phyloP scores from a whole-genome alignment of 768 basidiomycete species.

The Rhizopogon salebrosus region DNA sequence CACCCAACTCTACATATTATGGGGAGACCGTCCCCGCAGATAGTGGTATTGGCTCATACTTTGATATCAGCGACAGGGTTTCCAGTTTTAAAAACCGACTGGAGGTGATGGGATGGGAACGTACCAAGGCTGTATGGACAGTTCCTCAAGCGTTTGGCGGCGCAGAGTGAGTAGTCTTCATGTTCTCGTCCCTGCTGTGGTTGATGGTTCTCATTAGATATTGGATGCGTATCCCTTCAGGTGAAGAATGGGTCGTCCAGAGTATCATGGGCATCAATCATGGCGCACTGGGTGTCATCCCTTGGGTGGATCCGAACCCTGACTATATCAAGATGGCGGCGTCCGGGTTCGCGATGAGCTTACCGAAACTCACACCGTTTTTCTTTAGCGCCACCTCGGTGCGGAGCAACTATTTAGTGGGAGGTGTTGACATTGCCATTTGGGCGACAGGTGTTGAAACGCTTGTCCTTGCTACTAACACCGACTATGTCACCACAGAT shows the following conservation, averaged over 20 bases:
- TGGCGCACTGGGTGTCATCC: slow-evolving; percentile 50
- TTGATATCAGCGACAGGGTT: slow-evolving; percentile 65
- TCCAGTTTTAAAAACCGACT: slow-evolving; percentile 58
- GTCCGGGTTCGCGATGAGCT: slow-evolving; percentile 41
- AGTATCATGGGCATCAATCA: slow-evolving; percentile 66
- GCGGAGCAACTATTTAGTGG: slow-evolving; percentile 34
- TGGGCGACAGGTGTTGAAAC: slow-evolving; percentile 40
- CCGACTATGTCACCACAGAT: slow-evolving; percentile 33
- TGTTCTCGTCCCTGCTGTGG: neutral
- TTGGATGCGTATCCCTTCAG: slow-evolving; percentile 63
- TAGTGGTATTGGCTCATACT: slow-evolving; percentile 36
- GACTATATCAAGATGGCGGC: slow-evolving; percentile 48
- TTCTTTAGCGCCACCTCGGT: slow-evolving; percentile 38
- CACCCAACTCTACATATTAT: slow-evolving; percentile 18
- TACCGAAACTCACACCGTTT: slow-evolving; percentile 42
- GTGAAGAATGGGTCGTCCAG: slow-evolving; percentile 64
- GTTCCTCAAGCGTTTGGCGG: slow-evolving; percentile 78
- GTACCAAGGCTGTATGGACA: slow-evolving; percentile 68
- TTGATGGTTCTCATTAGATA: slow-evolving; percentile 37
- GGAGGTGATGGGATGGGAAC: slow-evolving; percentile 62
- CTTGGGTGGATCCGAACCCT: slow-evolving; percentile 50
- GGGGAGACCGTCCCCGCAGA: slow-evolving; percentile 19
- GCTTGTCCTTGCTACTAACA: slow-evolving; percentile 49
- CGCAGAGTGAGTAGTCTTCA: slow-evolving; percentile 21
- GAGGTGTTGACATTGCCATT: slow-evolving; percentile 44